Evolutionary conservation across 768 basidiomycete species (phyloP).

Genomic region (Tephrocybe sp.): DNA sequence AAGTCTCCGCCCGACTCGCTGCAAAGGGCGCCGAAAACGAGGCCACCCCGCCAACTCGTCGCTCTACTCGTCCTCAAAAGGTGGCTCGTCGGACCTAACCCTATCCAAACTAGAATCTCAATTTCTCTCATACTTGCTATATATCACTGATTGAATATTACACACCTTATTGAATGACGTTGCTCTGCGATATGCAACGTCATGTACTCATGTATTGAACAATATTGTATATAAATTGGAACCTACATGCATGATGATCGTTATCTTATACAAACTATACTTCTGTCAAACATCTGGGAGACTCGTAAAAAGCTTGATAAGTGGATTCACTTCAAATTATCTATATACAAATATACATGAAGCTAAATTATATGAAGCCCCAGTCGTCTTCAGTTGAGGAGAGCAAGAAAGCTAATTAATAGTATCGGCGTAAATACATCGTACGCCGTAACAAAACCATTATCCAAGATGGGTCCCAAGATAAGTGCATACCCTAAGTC

Average conservation of each 20-base stretch:
- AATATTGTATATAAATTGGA: background rate
- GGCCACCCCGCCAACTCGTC: constrained; percentile 25
- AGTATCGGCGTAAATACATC: background rate
- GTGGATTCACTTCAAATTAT: background rate
- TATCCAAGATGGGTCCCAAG: background rate
- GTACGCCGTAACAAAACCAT: background rate
- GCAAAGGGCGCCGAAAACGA: constrained; percentile 17
- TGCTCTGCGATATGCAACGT: background rate
- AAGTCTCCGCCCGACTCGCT: constrained; percentile 8
- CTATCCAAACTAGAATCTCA: background rate
- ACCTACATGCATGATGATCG: background rate
- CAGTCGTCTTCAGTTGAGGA: background rate
- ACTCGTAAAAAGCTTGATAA: too few species aligned
- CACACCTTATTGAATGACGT: constrained; percentile 3
- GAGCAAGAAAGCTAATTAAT: background rate
- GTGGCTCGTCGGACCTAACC: constrained; percentile 19
- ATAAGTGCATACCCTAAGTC: background rate
- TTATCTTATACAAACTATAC: background rate
- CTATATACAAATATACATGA: constrained; percentile 11
- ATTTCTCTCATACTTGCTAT: constrained; percentile 4
- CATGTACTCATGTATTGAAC: background rate
- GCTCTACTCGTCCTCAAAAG: constrained; percentile 37
- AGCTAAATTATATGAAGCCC: background rate
- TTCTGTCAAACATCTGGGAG: too few species aligned
- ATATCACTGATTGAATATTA: constrained; percentile 3